phyloP scores from a whole-genome alignment of 208 protist species.

The Wallacemonas rigidus region DNA sequence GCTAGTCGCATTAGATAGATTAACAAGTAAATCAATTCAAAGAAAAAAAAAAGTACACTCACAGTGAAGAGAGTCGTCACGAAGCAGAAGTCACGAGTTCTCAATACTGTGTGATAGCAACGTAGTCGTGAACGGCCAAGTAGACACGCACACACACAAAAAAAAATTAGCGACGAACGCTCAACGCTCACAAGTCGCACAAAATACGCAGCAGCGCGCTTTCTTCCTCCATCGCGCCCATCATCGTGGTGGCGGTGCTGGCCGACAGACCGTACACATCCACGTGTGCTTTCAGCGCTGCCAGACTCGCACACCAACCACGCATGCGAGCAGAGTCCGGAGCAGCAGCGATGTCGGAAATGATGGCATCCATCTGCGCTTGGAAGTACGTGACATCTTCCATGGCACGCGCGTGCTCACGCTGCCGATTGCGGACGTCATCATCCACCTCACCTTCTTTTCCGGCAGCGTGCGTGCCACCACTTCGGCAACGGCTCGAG shows the following conservation, averaged over 20 bases:
- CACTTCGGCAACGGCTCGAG: too few relatives aligned
- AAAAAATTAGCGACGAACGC: too few relatives aligned
- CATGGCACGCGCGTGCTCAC: background rate
- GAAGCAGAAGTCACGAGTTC: background rate
- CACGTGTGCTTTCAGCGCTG: too few relatives aligned
- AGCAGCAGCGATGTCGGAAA: background rate
- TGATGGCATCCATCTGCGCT: background rate
- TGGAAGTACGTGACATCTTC: conserved; percentile 9
- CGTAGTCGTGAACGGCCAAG: too few relatives aligned
- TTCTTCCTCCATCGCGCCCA: background rate
- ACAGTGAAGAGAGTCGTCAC: background rate
- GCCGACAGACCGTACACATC: background rate
- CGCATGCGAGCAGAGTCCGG: too few relatives aligned
- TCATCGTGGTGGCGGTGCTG: background rate
- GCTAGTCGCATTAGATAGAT: background rate
- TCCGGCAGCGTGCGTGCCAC: background rate
- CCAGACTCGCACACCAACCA: background rate
- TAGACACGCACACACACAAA: too few relatives aligned
- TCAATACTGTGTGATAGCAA: too few relatives aligned
- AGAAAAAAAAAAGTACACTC: conserved; percentile 17
- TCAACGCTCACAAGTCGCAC: background rate
- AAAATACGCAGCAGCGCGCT: conserved; percentile 15
- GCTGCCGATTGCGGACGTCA: background rate
- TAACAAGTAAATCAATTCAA: background rate
- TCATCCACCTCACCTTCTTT: background rate